These are phyloP conservation scores for Kuraishia hungarica DNA, from an alignment of 805 yeast genomes.

Conservation along the genomic window DNA sequence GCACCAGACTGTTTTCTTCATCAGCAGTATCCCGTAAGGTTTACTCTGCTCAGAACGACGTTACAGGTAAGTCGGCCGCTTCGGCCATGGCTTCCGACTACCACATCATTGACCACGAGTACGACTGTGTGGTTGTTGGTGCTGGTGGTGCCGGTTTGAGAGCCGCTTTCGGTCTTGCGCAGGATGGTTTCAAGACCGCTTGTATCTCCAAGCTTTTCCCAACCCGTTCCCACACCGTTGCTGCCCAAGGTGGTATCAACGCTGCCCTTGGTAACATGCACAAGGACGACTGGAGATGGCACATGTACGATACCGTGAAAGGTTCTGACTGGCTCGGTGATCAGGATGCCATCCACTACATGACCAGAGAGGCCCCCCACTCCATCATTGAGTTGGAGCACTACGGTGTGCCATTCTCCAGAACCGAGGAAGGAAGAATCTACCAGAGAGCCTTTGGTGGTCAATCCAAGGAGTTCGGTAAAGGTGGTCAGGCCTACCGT, in stretches of 20 bases:
- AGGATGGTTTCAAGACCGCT: slow-evolving; percentile 95
- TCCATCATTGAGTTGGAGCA: slow-evolving; percentile 96
- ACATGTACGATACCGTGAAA: slow-evolving; percentile 98
- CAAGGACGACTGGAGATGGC: slow-evolving; percentile 99
- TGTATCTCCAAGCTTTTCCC: slow-evolving; percentile 96
- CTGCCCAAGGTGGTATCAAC: slow-evolving; percentile 99
- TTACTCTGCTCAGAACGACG: slow-evolving; percentile 28
- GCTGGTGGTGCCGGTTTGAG: slow-evolving; percentile 99
- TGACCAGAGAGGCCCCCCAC: slow-evolving; percentile 97
- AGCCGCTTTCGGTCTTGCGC: slow-evolving; percentile 97
- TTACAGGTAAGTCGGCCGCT: slow-evolving; percentile 44
- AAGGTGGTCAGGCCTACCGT: slow-evolving; percentile 99
- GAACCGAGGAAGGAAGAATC: slow-evolving; percentile 93
- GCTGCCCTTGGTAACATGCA: slow-evolving; percentile 99
- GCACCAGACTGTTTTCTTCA: slow-evolving; percentile 20
- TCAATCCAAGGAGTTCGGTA: slow-evolving; percentile 89
- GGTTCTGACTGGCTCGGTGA: slow-evolving; percentile 99
- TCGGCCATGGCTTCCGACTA: slow-evolving; percentile 58
- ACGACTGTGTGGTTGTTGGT: slow-evolving; percentile 96
- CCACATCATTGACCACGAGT: slow-evolving; percentile 93
- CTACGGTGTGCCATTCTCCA: slow-evolving; percentile 96
- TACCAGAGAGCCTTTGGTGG: slow-evolving; percentile 99
- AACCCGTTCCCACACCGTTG: slow-evolving; percentile 97
- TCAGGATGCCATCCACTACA: slow-evolving; percentile 97
- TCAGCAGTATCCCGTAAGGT: slow-evolving; percentile 18